These are phyloP conservation scores for Hortaea werneckii DNA, from an alignment of 2,329 filamentous ascomycete species.

Conservation along the genomic window DNA sequence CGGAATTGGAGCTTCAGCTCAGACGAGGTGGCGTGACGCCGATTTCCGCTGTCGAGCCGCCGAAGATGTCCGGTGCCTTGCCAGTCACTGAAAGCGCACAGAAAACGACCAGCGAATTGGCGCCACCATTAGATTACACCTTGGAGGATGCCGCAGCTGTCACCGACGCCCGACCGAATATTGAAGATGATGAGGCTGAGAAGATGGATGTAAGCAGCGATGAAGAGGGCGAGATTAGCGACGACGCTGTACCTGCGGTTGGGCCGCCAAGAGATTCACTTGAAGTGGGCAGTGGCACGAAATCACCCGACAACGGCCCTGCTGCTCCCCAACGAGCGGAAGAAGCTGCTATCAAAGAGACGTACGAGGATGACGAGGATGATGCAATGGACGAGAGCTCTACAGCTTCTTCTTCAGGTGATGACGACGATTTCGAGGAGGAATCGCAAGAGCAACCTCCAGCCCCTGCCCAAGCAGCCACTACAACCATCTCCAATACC, in stretches of 20 bases:
- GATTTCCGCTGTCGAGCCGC: not conserved
- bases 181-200: not conserved
- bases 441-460: no score
- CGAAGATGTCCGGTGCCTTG: no score
- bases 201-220: not conserved
- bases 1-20: not conserved
- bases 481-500: no score
- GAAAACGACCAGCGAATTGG: no score
- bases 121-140: no score
- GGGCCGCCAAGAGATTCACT: not conserved
- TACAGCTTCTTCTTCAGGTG: slow-evolving; percentile 3
- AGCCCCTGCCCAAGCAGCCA: no score
- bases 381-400: slow-evolving; percentile 23
- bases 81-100: no score
- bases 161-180: no score
- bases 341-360: not conserved
- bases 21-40: not conserved
- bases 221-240: not conserved
- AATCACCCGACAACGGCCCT: not conserved
- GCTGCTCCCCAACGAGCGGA: not conserved
- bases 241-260: not conserved
- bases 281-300: not conserved
- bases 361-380: slow-evolving; percentile 18
- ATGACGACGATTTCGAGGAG: not conserved
- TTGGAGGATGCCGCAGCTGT: no score